Conservation (phyloP, 306 rosid species). For the Dalbergia cultrata region DNA sequence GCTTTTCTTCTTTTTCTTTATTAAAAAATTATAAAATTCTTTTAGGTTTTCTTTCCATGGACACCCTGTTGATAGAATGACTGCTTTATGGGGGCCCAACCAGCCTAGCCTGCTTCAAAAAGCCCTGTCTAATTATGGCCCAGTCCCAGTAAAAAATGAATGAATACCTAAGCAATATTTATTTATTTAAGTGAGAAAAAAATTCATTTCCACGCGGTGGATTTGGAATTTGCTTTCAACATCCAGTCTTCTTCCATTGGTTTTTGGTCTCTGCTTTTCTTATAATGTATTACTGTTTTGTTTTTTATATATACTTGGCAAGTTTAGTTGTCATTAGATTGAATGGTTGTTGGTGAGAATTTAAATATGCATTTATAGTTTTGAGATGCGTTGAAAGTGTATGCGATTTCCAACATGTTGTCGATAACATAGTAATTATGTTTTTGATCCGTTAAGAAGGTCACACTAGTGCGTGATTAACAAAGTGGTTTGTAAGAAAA, state of each 20-base stretch:
- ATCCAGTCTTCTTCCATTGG: too few species aligned
- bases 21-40: background rate
- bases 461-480: background rate
- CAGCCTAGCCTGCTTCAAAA: background rate
- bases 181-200: too few species aligned
- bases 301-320: background rate
- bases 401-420: background rate
- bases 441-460: background rate
- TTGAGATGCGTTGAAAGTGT: background rate
- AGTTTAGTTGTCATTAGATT: background rate
- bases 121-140: background rate
- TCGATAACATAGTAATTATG: background rate
- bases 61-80: background rate
- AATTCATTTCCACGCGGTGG: background rate
- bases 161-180: background rate
- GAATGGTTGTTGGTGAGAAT: background rate
- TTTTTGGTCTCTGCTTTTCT: too few species aligned
- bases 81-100: conserved; percentile 42
- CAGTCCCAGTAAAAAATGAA: background rate
- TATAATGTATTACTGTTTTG: background rate
- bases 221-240: background rate
- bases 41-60: background rate
- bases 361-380: too few species aligned
- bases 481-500: background rate
- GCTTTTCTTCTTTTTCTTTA: background rate